Evolutionary conservation across 2,329 filamentous ascomycete genomes (phyloP).

Genomic region (Scedosporium boydii): DNA sequence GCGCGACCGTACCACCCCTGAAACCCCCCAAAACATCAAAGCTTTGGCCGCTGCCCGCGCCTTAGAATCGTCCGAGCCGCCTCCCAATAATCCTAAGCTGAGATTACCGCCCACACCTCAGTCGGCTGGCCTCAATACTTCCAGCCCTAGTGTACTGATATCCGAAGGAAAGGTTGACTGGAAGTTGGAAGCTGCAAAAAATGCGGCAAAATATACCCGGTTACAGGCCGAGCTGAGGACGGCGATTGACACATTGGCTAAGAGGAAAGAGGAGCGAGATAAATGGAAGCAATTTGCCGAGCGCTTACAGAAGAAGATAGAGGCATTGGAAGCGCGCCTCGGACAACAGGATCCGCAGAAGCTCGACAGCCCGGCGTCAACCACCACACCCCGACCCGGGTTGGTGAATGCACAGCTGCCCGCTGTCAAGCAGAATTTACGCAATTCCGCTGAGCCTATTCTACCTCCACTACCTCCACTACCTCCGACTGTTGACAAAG

Average conservation of each 20-base stretch:
- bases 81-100: neutral
- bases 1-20: neutral
- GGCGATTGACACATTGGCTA: conserved; percentile 27
- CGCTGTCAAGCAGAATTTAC: neutral
- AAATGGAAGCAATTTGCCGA: conserved; percentile 36
- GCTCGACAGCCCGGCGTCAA: neutral
- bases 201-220: conserved; percentile 30
- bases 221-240: conserved; percentile 31
- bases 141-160: neutral
- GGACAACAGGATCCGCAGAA: neutral
- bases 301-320: conserved; percentile 30
- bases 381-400: neutral
- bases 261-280: conserved; percentile 30
- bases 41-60: neutral
- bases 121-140: neutral
- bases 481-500: neutral
- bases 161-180: conserved; percentile 11
- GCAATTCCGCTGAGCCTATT: neutral
- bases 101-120: neutral
- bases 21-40: neutral
- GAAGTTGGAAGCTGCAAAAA: conserved; percentile 24
- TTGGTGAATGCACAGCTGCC: neutral
- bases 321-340: neutral
- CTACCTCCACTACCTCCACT: neutral
- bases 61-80: neutral